Evolutionary conservation across 1,284 basidiomycete species (phyloP), one percentile per base, ranked within the genome.

Genomic region (Jaminaea rosea): DNA sequence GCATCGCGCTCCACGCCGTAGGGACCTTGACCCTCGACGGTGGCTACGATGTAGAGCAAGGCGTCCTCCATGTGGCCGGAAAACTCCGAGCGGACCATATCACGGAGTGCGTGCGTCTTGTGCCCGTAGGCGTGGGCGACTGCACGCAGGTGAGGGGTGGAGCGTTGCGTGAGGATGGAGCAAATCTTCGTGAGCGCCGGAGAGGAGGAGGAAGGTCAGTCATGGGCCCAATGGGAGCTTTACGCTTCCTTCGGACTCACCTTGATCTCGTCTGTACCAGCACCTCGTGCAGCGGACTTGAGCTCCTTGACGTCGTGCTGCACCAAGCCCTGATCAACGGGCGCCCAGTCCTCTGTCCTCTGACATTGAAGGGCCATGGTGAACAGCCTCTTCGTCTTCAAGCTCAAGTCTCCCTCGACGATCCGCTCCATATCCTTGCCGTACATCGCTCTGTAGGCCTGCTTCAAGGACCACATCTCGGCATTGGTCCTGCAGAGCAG

Each of bases 311-410:
- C 59, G 34, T 65, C 64, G 13, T 44, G 48, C 49, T 65, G 56
- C 46, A 67, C 59, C 5, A 55, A 44, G 10, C 47, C 50, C 10
- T 50, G 61, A 32, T 64, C 58, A 27, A 65, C 51, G 26, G 62
- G 63, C 19, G 54, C 51, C 46, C 53, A 54, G 41, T 69, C 67
- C 15, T 72, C 67, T 27, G 52, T 52, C 37, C 67, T 58, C 13
- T 60, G 57, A n/a, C 67, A 62, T 37, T 65, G 54, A 53, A 73
- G 56, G 21, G 65, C 70, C 65, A 72, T 65, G 46, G 50, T 32
- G 28, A 73, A 67, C 46, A 68, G 56, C 24, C 62, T 54, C 53
- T 72, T 73, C 32, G 69, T 73, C 62, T 73, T 73, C 56, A 73
- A 56, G 15, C 62, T 65, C 19, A 75, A 56, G 26, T 75, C 73